Conservation (phyloP, 73 alveolate genomes). For the Blepharisma stoltei region DNA sequence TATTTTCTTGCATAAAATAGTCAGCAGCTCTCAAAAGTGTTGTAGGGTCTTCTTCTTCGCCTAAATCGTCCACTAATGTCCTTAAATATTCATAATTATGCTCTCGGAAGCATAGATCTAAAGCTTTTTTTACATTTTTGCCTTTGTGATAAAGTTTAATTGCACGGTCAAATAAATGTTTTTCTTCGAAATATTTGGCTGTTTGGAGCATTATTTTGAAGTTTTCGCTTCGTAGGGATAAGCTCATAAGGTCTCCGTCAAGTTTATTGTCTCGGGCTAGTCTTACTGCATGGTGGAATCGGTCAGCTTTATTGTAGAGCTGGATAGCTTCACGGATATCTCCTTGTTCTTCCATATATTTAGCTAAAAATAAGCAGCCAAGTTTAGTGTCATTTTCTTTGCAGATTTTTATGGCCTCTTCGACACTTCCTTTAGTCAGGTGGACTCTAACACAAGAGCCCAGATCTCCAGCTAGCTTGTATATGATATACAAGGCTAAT, state of each 20-base stretch:
- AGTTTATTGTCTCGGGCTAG: constrained; percentile 87
- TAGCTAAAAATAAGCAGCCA: constrained; percentile 89
- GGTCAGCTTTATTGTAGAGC: constrained; percentile 81
- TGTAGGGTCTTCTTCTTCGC: constrained; percentile 81
- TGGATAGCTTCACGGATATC: constrained; percentile 85
- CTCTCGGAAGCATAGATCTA: constrained; percentile 62
- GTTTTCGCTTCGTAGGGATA: constrained; percentile 74
- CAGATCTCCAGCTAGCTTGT: constrained; percentile 53
- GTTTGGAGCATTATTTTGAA: constrained; percentile 77
- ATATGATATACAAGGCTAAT: neutral
- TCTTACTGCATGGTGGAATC: constrained; percentile 94
- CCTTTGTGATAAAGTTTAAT: constrained; percentile 86
- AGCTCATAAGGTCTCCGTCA: constrained; percentile 84
- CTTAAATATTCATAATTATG: constrained; percentile 57
- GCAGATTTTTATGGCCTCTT: constrained; percentile 74
- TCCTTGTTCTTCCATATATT: constrained; percentile 77
- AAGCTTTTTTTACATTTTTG: constrained; percentile 89
- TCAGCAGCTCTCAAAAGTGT: constrained; percentile 70
- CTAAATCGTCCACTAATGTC: constrained; percentile 44
- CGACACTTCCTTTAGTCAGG: constrained; percentile 64
- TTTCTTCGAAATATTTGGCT: constrained; percentile 92
- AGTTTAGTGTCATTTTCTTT: constrained; percentile 83
- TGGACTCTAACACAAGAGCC: constrained; percentile 70
- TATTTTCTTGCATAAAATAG: constrained; percentile 68
- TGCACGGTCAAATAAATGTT: constrained; percentile 82